Evolutionary conservation across 164 flowering plant genomes (phyloP).

Genomic region (Hamamelis virginiana): DNA sequence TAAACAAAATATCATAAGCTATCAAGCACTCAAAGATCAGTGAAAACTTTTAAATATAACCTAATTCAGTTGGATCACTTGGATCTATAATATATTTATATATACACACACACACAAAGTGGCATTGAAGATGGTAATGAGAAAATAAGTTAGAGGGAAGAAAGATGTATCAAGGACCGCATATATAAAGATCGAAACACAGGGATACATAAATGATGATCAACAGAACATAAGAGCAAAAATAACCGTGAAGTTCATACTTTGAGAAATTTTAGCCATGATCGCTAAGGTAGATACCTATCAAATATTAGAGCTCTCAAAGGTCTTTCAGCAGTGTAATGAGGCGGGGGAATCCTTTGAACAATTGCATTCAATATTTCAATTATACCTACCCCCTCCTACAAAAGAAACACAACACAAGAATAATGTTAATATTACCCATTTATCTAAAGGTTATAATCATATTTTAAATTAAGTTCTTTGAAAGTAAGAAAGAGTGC

Average conservation of each 20-base stretch:
- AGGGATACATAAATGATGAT: neutral
- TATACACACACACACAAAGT: neutral
- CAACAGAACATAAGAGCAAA: neutral
- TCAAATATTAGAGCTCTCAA: conserved; percentile 95
- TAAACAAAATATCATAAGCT: too few relatives aligned
- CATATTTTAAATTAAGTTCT: too few relatives aligned
- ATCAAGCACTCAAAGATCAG: neutral
- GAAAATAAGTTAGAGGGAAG: neutral
- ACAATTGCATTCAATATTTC: conserved; percentile 90
- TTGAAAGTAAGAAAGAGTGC: neutral
- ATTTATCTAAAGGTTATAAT: too few relatives aligned
- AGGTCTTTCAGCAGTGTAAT: conserved; percentile 65
- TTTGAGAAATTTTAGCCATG: neutral
- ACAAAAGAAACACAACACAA: conserved; percentile 18
- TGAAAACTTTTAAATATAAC: neutral
- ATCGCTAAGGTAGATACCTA: conserved; percentile 47
- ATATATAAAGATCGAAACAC: too few relatives aligned
- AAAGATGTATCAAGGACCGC: neutral
- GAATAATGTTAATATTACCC: neutral
- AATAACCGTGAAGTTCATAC: neutral
- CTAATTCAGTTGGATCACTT: neutral
- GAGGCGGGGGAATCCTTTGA: conserved; percentile 73
- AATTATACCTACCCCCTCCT: conserved; percentile 92
- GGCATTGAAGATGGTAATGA: too few relatives aligned
- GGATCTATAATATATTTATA: neutral